These are phyloP conservation scores for Tritrichomonas foetus DNA, from an alignment of 208 protist species.

Conservation along the genomic window DNA sequence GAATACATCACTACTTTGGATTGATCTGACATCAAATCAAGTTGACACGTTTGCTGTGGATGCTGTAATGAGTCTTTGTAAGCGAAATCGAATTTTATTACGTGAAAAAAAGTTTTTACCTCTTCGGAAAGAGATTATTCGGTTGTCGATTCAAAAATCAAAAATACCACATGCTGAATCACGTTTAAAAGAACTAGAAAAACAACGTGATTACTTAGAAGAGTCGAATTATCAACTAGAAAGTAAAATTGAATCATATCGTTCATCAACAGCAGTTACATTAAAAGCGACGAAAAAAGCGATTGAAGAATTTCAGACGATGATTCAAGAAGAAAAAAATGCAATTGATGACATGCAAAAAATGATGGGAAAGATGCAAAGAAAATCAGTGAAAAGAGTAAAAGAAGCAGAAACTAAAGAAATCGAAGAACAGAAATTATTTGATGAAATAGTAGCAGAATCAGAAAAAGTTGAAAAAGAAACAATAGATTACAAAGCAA, in stretches of 20 bases:
- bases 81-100: background rate
- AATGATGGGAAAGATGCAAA: background rate
- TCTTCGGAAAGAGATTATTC: background rate
- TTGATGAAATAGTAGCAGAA: background rate
- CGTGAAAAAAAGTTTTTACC: background rate
- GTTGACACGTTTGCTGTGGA: background rate
- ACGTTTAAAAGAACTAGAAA: background rate
- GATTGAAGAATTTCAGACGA: background rate
- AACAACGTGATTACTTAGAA: background rate
- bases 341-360: background rate
- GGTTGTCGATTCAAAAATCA: background rate
- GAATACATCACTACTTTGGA: background rate
- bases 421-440: background rate
- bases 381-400: background rate
- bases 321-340: background rate
- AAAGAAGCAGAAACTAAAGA: background rate
- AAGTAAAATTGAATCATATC: background rate
- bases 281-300: background rate
- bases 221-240: background rate
- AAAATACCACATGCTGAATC: background rate
- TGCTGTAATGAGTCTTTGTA: background rate
- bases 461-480: background rate
- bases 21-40: background rate
- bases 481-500: background rate
- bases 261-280: background rate